Evolutionary conservation across 2,329 filamentous ascomycete genomes (phyloP).

Genomic region (Penicillium psychrosexuale): DNA sequence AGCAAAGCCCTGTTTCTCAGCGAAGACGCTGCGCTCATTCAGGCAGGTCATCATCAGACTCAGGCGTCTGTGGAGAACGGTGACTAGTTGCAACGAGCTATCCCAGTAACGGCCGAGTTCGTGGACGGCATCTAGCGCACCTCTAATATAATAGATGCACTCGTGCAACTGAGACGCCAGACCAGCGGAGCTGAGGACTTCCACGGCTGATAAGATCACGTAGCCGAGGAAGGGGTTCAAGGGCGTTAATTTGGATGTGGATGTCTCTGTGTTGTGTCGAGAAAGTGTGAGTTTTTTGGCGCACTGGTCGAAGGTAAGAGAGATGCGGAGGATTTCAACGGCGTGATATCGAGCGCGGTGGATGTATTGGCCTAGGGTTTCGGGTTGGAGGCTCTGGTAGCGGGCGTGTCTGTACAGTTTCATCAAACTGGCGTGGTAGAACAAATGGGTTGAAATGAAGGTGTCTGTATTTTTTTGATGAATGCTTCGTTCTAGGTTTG

Average conservation of each 20-base stretch:
- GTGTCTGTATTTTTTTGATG: slow-evolving; percentile 54
- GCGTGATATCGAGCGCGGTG: slow-evolving; percentile 53
- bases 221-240: slow-evolving; percentile 63
- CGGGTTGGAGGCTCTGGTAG: slow-evolving; percentile 41
- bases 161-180: slow-evolving; percentile 50
- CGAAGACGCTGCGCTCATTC: slow-evolving; percentile 30
- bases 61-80: slow-evolving; percentile 49
- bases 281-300: slow-evolving; percentile 24
- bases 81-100: slow-evolving; percentile 52
- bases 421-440: slow-evolving; percentile 64
- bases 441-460: slow-evolving; percentile 62
- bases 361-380: slow-evolving; percentile 47
- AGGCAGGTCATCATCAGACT: slow-evolving; percentile 43
- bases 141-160: slow-evolving; percentile 54
- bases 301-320: slow-evolving; percentile 24
- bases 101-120: slow-evolving; percentile 60
- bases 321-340: slow-evolving; percentile 50
- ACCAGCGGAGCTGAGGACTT: slow-evolving; percentile 63
- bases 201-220: slow-evolving; percentile 61
- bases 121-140: slow-evolving; percentile 54
- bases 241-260: slow-evolving; percentile 38
- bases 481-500: slow-evolving; percentile 58
- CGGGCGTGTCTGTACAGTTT: slow-evolving; percentile 62
- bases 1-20: slow-evolving; percentile 39
- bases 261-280: slow-evolving; percentile 16